phyloP scores from a whole-genome alignment of 352 stramenopile species.

The Globisporangium ultimum region DNA sequence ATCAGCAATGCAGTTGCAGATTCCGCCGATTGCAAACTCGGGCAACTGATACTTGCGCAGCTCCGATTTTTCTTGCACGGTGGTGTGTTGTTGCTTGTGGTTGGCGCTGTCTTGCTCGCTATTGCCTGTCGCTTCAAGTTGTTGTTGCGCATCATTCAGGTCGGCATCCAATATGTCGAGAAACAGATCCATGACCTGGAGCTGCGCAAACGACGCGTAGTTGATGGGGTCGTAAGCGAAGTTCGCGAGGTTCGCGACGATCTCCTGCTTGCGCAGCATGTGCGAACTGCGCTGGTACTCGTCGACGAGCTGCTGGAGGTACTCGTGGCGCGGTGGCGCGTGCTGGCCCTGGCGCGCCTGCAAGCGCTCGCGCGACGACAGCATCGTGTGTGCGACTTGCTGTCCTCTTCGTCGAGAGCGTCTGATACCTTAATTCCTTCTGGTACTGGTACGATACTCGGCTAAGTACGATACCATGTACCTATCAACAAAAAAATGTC shows the following conservation, averaged over 20 bases:
- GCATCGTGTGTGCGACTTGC: slow-evolving; percentile 37
- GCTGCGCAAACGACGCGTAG: slow-evolving; percentile 44
- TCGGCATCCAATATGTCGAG: slow-evolving; percentile 65
- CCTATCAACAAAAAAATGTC: too few species aligned
- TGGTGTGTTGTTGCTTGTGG: too few species aligned
- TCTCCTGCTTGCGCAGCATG: slow-evolving; percentile 60
- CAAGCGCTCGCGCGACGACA: slow-evolving; percentile 56
- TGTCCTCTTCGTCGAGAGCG: not conserved
- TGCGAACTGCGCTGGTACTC: slow-evolving; percentile 71
- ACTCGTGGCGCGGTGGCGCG: slow-evolving; percentile 67
- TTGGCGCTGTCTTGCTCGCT: not conserved
- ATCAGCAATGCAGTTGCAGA: slow-evolving; percentile 76
- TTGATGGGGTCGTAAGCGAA: slow-evolving; percentile 88
- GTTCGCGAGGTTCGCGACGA: slow-evolving; percentile 78
- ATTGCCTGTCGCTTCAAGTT: slow-evolving; percentile 1
- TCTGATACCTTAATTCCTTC: too few species aligned
- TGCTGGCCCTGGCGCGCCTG: slow-evolving; percentile 61
- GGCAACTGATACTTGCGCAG: slow-evolving; percentile 31
- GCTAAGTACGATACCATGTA: too few species aligned
- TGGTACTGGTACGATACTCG: too few species aligned
- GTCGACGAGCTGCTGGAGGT: slow-evolving; percentile 70
- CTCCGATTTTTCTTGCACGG: not conserved
- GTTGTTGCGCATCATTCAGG: slow-evolving; percentile 17
- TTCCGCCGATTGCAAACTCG: slow-evolving; percentile 69
- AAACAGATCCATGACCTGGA: slow-evolving; percentile 75